Conservation (phyloP, 2,329 filamentous ascomycete species). For the Verticillium isaacii region DNA sequence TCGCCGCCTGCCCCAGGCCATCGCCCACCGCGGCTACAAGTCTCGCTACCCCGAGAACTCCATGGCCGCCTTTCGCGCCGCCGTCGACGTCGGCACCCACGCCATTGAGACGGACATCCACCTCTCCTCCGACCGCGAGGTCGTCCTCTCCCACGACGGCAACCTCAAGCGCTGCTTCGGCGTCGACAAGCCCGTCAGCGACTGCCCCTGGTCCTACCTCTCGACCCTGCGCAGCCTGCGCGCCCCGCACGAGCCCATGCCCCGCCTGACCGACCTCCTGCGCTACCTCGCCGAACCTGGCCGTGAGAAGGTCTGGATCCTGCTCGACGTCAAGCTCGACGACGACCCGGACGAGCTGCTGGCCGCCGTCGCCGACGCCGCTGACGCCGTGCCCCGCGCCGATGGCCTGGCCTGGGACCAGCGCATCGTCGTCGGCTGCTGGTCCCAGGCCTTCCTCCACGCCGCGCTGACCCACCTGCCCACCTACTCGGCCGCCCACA, state of each 20-base stretch:
- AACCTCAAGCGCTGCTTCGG: slow-evolving; percentile 80
- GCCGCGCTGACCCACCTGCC: slow-evolving; percentile 59
- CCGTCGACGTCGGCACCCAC: slow-evolving; percentile 68
- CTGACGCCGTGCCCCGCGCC: slow-evolving; percentile 45
- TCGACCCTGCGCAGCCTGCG: slow-evolving; percentile 61
- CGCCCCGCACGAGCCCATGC: slow-evolving; percentile 67
- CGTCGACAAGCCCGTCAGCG: slow-evolving; percentile 62
- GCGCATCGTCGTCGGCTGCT: slow-evolving; percentile 75
- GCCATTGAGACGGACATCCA: slow-evolving; percentile 89
- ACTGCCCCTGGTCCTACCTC: slow-evolving; percentile 73
- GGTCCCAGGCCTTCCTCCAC: slow-evolving; percentile 67
- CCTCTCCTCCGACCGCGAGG: slow-evolving; percentile 73
- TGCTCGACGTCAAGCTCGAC: slow-evolving; percentile 86
- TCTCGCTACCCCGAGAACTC: slow-evolving; percentile 80
- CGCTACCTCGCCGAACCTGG: slow-evolving; percentile 59
- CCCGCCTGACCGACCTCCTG: slow-evolving; percentile 69
- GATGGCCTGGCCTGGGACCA: slow-evolving; percentile 59
- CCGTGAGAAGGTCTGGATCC: slow-evolving; percentile 64
- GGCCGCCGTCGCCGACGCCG: slow-evolving; percentile 57
- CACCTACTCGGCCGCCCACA: slow-evolving; percentile 59
- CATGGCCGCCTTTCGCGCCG: slow-evolving; percentile 70
- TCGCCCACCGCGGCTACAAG: slow-evolving; percentile 78
- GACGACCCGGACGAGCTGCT: slow-evolving; percentile 70
- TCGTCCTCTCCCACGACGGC: slow-evolving; percentile 77
- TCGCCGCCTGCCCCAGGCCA: slow-evolving; percentile 57